Conservation (phyloP, 2,329 filamentous ascomycete genomes). For the Lasiodiplodia hormozganensis region DNA sequence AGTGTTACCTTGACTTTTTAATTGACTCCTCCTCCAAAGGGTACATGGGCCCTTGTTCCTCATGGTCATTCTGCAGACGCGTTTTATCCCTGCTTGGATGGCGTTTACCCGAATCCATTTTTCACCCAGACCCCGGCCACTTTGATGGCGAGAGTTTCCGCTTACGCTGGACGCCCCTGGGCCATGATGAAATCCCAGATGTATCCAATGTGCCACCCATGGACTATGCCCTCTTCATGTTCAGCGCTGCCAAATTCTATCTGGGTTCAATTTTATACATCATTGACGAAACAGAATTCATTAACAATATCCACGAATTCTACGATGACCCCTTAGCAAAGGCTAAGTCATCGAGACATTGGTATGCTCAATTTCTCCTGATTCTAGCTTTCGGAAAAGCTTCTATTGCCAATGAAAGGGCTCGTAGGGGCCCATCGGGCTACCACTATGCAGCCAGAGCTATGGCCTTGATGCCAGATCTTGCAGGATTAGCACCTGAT, state of each 20-base stretch:
- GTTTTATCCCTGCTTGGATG: background rate
- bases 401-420: background rate
- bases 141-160: background rate
- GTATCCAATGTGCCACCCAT: background rate
- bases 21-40: background rate
- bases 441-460: background rate
- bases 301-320: background rate
- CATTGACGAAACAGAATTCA: background rate
- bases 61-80: slow-evolving; percentile 2
- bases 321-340: background rate
- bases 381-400: background rate
- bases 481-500: background rate
- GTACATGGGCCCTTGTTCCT: slow-evolving; percentile 1
- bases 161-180: background rate
- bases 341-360: background rate
- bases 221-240: background rate
- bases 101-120: background rate
- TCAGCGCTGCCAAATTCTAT: background rate
- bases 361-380: background rate
- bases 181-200: background rate
- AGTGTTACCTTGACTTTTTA: too few species aligned
- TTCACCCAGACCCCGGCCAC: background rate
- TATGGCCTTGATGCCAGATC: background rate
- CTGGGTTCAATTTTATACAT: background rate
- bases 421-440: background rate